Base-by-base conservation (phyloP, 768 basidiomycete genomes). In the Coprinopsis sp. region DNA sequence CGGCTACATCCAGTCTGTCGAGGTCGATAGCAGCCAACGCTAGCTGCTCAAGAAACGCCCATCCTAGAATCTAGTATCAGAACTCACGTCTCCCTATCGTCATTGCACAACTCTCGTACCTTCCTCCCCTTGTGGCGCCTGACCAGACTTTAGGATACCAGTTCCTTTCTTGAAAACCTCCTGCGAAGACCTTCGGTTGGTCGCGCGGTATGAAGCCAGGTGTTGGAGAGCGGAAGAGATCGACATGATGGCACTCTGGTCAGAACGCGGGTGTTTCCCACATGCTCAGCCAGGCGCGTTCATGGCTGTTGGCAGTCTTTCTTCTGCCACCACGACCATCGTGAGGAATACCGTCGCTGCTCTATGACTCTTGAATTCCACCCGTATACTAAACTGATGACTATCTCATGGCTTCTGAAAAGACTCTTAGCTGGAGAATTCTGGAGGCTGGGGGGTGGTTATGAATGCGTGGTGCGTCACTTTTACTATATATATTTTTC, bases 31-130 rank as follows among this genome's bases (percentile, higher is more conserved):
- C 76, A 3, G 92, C 88, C 39, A 90, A 63, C 2, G 81, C 75
- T 2, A 92, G 71, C 56, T 92, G 89, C 57, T 95, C 93, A 6
- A 90, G 64, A 51, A 88, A 82, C 10, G 76, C 74, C 89, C 88
- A 92, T 24, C 74, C 91, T 91, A 55, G 34, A n/a, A 49, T 4
- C 33, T 10, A 4, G 23, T n/a, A 19, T 38, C n/a, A 11, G 22
- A 19, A 33, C 4, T 36, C 13, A 18, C 10, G 21, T 22, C 27
- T 4, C 18, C 4, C 3, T 24, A n/a, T 23, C 44, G 28, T 25
- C 6, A 16, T 16, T n/a, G 21, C 6, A 16, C 7, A 10, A 8
- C 2, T 23, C 16, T 50, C 66, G 42, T 48, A 82, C 84, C 71
- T 51, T 86, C 80, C 47, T 84, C 78, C 3, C 77, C 79, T 22